Base-by-base conservation (phyloP, 352 stramenopile genomes). In the Lagenidium sp. region DNA sequence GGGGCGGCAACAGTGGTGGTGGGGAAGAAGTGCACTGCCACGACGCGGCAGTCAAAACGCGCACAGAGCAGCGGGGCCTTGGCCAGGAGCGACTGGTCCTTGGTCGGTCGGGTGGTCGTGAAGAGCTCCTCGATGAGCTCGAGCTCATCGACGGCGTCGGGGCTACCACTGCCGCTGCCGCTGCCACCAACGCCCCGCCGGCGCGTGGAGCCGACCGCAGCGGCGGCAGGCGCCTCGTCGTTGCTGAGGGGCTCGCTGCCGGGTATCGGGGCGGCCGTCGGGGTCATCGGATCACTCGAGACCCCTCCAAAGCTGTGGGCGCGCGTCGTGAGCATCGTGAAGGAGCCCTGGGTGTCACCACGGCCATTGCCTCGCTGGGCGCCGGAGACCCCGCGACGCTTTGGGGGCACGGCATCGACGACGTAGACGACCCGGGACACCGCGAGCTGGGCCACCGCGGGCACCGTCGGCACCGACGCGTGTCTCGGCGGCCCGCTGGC, bases 71-170 rank as follows among this genome's bases (percentile, higher is more conserved):
- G 40, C 21, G 79, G 79, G 15, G 71, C 51, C 31, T 87, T 88
- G 40, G 76, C 65, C 16, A 88, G 15, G 13, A 88, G 51, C 26
- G 60, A 67, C 23, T 65, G 64, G 19, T 91, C 79, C 56, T 86
- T 86, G 4, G 69, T 69, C 1, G 57, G 47, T 19, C 55, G 53
- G 8, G 59, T 46, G 4, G 64, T 62, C 45, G 50, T 50, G 53
- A 91, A 86, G 20, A 91, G 68, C 50, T 89, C 79, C 18, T 85
- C 51, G 7, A 91, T 52, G 10, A 91, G 57, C 28, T 73, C 73
- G 41, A 87, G 31, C 29, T 88, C 79, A 44, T 91, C 64, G 28
- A 82, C 61, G 10, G 72, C 67, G 16, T 80, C 60, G 0, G 25
- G n/a, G n/a, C n/a, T n/a, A n/a, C n/a, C n/a, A n/a, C n/a, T n/a